Evolutionary conservation across 208 protist genomes (phyloP).

Genomic region (Trypanosoma boissoni): DNA sequence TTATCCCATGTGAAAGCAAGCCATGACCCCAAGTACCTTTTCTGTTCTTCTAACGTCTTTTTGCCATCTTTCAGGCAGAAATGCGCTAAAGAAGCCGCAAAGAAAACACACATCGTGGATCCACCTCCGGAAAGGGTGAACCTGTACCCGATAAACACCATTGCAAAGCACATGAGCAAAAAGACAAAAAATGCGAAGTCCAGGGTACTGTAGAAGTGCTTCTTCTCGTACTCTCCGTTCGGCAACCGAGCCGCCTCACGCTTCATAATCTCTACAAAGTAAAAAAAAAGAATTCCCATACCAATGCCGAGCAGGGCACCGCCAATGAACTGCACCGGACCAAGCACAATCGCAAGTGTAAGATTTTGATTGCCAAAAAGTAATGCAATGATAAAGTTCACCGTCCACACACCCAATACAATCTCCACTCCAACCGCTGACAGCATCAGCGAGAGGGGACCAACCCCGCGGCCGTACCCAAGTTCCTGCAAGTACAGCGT

Average conservation of each 20-base stretch:
- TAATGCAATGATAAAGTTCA: constrained; percentile 75
- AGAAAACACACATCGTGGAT: constrained; percentile 70
- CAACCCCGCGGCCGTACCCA: constrained; percentile 58
- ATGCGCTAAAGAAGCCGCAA: constrained; percentile 70
- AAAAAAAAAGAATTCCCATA: constrained; percentile 63
- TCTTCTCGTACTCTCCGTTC: constrained; percentile 52
- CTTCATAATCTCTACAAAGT: constrained; percentile 73
- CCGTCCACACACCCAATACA: constrained; percentile 69
- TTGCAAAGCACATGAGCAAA: constrained; percentile 37
- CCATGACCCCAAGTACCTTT: constrained; percentile 59
- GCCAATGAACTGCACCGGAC: constrained; percentile 71
- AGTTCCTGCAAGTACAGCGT: constrained; percentile 69
- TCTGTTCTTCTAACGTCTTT: constrained; percentile 56
- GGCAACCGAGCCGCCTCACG: constrained; percentile 62
- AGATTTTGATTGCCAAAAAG: constrained; percentile 64
- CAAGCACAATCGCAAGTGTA: constrained; percentile 48
- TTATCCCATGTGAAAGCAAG: constrained; percentile 72
- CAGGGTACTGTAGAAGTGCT: constrained; percentile 56
- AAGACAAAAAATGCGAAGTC: constrained; percentile 61
- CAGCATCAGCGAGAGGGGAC: constrained; percentile 66
- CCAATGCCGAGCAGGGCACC: constrained; percentile 50
- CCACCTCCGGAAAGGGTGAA: constrained; percentile 63
- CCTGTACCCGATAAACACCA: constrained; percentile 71
- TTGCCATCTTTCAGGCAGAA: constrained; percentile 50
- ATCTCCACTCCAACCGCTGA: constrained; percentile 73